Evolutionary conservation across 2,329 filamentous ascomycete genomes (phyloP).

Genomic region (Ophiostoma sp.): DNA sequence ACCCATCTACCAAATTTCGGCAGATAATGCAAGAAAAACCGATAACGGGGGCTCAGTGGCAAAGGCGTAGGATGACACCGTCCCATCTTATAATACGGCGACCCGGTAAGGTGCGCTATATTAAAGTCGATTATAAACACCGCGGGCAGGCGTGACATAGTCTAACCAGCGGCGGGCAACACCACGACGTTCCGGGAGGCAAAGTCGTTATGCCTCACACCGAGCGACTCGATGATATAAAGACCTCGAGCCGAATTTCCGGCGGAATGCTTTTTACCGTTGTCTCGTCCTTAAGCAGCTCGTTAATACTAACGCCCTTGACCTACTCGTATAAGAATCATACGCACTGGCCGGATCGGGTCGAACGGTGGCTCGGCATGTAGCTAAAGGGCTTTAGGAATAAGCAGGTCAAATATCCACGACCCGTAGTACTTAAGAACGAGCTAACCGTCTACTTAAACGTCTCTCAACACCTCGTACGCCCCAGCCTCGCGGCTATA

Average conservation of each 20-base stretch:
- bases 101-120: neutral
- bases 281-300: neutral
- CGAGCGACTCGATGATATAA: neutral
- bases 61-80: neutral
- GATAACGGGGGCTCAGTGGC: neutral
- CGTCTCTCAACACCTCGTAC: neutral
- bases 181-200: neutral
- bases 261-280: neutral
- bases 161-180: neutral
- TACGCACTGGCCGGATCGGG: neutral
- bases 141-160: neutral
- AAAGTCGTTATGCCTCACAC: neutral
- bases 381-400: neutral
- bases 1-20: neutral
- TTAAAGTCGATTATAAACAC: neutral
- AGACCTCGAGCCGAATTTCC: neutral
- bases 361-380: neutral
- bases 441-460: neutral
- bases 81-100: neutral
- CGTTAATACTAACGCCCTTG: neutral
- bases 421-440: neutral
- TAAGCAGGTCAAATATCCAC: neutral
- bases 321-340: neutral
- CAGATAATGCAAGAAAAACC: neutral
- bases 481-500: neutral